phyloP scores from a whole-genome alignment of 176 grass and related monocot species.

The Leersia perrieri region DNA sequence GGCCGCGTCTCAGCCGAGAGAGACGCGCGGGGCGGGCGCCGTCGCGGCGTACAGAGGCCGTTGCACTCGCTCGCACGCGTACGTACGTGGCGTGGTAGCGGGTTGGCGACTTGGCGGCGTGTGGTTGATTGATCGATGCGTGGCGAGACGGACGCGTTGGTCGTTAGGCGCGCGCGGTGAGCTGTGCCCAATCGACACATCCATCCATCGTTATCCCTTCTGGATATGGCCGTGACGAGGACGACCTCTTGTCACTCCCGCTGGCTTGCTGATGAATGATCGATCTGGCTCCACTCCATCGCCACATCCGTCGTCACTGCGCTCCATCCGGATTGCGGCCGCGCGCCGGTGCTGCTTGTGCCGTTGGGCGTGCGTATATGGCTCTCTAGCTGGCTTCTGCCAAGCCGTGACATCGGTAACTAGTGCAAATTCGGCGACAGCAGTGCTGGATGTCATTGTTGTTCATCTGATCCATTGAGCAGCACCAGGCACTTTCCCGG shows the following conservation, averaged over 20 bases:
- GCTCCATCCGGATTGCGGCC: background rate
- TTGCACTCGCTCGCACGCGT: no score
- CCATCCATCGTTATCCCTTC: background rate
- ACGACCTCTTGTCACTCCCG: background rate
- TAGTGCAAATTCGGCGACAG: background rate
- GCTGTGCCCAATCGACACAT: no score
- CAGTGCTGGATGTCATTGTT: background rate
- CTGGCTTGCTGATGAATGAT: background rate
- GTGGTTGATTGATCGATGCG: no score
- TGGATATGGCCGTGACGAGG: constrained; percentile 5
- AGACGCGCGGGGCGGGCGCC: no score
- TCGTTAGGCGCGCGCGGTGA: no score
- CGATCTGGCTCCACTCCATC: background rate
- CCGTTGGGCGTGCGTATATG: background rate
- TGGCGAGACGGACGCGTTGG: background rate
- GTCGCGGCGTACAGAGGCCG: no score
- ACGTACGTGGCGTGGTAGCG: no score
- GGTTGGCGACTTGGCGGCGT: no score
- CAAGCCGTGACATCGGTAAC: background rate
- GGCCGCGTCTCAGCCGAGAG: no score
- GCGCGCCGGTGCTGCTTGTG: background rate
- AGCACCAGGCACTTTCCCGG: background rate
- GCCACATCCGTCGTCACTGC: background rate
- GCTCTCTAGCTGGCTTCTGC: background rate
- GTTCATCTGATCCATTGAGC: background rate